A percentile compares a stretch with the other conserved stretches of the same genome.
phyloP scores from a whole-genome alignment of 2,329 filamentous ascomycete genomes.

The Exophiala lecanii-corni region DNA sequence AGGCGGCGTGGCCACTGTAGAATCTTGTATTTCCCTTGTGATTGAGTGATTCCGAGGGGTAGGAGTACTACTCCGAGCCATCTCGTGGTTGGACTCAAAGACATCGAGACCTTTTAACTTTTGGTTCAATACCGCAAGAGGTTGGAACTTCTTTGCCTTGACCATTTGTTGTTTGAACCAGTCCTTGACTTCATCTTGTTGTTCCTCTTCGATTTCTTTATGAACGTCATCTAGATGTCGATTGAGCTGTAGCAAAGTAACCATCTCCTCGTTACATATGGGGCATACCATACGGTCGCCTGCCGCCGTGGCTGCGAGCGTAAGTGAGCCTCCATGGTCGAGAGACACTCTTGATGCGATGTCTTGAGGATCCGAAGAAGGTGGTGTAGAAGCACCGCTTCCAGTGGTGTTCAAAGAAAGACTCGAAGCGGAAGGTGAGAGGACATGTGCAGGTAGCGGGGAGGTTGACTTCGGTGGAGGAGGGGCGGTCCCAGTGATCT shows the following conservation, averaged over 20 bases:
- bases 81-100: constrained; percentile 83
- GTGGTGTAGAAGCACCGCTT: constrained; percentile 62
- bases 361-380: constrained; percentile 70
- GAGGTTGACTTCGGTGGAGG: constrained; percentile 39
- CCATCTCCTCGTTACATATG: constrained; percentile 99
- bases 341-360: constrained; percentile 76
- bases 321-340: constrained; percentile 51
- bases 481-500: constrained; percentile 69
- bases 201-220: constrained; percentile 79
- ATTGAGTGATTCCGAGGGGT: constrained; percentile 26
- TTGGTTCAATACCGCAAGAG: constrained; percentile 84
- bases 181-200: constrained; percentile 91
- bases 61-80: constrained; percentile 36
- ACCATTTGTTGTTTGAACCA: constrained; percentile 95
- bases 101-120: constrained; percentile 89
- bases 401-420: constrained; percentile 57
- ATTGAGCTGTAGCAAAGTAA: constrained; percentile 90
- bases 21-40: constrained; percentile 22
- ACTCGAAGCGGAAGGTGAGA: constrained; percentile 66
- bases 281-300: constrained; percentile 77
- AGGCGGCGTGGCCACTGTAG: constrained; percentile 22
- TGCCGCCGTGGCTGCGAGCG: constrained; percentile 49
- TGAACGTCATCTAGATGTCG: constrained; percentile 84
- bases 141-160: constrained; percentile 90
- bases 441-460: constrained; percentile 40